Conservation (phyloP, 2,329 filamentous ascomycete genomes). For the Botryotinia convoluta region DNA sequence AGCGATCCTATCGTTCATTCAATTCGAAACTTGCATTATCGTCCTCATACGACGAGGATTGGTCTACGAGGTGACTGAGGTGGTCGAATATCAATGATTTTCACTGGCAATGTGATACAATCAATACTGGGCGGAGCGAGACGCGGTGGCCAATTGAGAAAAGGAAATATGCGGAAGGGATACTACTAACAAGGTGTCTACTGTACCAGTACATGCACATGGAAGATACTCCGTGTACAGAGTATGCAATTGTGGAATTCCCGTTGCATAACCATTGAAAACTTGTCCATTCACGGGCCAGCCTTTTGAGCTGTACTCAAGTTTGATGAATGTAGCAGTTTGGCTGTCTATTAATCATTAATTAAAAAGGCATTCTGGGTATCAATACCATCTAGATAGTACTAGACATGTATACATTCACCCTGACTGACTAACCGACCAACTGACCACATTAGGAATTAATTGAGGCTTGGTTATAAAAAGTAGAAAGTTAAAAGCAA, state of each 20-base stretch:
- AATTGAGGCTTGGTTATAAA: no score
- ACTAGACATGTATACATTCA: not conserved
- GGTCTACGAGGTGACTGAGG: not conserved
- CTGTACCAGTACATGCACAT: not conserved
- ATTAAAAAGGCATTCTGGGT: not conserved
- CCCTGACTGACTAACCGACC: no score
- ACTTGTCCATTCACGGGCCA: not conserved
- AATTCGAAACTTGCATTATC: conserved; percentile 5
- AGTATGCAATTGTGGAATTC: not conserved
- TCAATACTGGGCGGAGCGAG: not conserved
- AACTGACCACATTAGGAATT: not conserved
- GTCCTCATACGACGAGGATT: not conserved
- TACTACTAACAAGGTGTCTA: not conserved
- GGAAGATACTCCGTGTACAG: not conserved
- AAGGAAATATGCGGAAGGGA: not conserved
- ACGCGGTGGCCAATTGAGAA: not conserved
- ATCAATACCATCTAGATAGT: not conserved
- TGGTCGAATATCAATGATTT: not conserved
- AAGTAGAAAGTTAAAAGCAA: not conserved
- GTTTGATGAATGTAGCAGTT: not conserved
- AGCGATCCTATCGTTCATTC: not conserved
- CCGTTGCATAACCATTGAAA: not conserved
- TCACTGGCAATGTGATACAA: not conserved
- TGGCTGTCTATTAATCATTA: not conserved
- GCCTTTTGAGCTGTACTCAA: not conserved